These are phyloP conservation scores for Pulveroboletus sp. DNA, from an alignment of 768 basidiomycete genomes.

Conservation along the genomic window DNA sequence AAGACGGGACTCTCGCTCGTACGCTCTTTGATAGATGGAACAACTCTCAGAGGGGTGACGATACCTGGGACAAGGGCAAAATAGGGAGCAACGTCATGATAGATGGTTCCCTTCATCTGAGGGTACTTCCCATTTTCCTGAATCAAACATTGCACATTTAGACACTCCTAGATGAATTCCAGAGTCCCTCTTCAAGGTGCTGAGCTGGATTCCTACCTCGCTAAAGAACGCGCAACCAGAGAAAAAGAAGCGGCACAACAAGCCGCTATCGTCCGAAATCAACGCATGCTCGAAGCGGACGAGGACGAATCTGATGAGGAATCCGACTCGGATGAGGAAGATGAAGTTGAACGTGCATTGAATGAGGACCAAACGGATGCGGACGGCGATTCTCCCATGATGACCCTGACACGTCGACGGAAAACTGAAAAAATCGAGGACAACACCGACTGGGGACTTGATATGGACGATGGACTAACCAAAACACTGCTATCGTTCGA, in stretches of 20 bases:
- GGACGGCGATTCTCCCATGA: constrained; percentile 30
- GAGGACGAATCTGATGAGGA: constrained; percentile 80
- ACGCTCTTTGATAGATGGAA: constrained; percentile 88
- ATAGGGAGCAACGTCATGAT: constrained; percentile 86
- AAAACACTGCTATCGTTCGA: constrained; percentile 86
- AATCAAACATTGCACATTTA: constrained; percentile 1
- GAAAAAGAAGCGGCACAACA: constrained; percentile 87
- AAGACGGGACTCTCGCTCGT: constrained; percentile 77
- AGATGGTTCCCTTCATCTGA: constrained; percentile 65
- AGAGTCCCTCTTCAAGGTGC: constrained; percentile 88
- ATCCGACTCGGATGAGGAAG: constrained; percentile 66
- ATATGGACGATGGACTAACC: constrained; percentile 72
- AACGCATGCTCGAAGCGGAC: constrained; percentile 91
- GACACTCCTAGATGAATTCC: constrained; percentile 62
- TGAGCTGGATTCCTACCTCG: constrained; percentile 80
- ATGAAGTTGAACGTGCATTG: constrained; percentile 52
- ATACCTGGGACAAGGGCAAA: constrained; percentile 86
- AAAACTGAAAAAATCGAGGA: constrained; percentile 50
- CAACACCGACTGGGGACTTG: constrained; percentile 64
- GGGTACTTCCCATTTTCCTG: constrained; percentile 40
- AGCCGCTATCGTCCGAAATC: constrained; percentile 77
- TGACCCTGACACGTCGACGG: constrained; percentile 31
- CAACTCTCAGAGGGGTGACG: constrained; percentile 68
- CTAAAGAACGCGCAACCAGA: constrained; percentile 69
- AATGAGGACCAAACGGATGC: constrained; percentile 49